Evolutionary conservation across 2,329 filamentous ascomycete species (phyloP).

Genomic region (Fusarium foetens): DNA sequence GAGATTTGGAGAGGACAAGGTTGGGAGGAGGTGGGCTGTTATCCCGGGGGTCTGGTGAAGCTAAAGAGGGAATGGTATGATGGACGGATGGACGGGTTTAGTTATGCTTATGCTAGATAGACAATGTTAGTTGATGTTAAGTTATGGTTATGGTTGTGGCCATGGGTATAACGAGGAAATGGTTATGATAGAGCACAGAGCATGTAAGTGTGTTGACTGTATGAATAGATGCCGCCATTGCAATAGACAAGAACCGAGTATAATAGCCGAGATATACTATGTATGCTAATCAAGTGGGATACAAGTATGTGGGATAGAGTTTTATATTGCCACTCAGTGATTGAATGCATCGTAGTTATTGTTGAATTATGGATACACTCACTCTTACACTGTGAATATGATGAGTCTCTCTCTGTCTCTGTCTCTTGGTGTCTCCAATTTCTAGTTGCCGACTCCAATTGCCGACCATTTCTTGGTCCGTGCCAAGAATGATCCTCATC

Average conservation of each 20-base stretch:
- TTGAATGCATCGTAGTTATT: neutral
- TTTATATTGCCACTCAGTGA: neutral
- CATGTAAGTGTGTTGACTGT: neutral
- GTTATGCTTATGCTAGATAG: slow-evolving; percentile 15
- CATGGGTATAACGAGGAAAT: neutral
- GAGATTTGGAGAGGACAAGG: slow-evolving; percentile 86
- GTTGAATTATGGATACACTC: neutral
- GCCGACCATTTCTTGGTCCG: slow-evolving; percentile 41
- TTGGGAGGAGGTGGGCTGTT: slow-evolving; percentile 79
- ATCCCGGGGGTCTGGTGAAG: slow-evolving; percentile 62
- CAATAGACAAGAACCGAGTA: slow-evolving; percentile 10
- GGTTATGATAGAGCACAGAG: neutral
- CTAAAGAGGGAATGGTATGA: slow-evolving; percentile 49
- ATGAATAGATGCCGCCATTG: neutral
- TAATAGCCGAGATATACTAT: slow-evolving; percentile 15
- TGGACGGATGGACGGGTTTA: neutral
- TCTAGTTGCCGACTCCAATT: slow-evolving; percentile 43
- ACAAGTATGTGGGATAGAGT: neutral
- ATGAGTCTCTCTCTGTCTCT: neutral
- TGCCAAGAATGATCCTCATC: slow-evolving; percentile 22
- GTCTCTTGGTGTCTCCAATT: neutral
- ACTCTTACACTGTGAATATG: neutral
- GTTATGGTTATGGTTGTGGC: neutral
- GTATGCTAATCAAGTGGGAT: neutral
- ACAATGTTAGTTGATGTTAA: neutral